phyloP scores from a whole-genome alignment of 179 eudicot genomes.

The Silene coronaria region DNA sequence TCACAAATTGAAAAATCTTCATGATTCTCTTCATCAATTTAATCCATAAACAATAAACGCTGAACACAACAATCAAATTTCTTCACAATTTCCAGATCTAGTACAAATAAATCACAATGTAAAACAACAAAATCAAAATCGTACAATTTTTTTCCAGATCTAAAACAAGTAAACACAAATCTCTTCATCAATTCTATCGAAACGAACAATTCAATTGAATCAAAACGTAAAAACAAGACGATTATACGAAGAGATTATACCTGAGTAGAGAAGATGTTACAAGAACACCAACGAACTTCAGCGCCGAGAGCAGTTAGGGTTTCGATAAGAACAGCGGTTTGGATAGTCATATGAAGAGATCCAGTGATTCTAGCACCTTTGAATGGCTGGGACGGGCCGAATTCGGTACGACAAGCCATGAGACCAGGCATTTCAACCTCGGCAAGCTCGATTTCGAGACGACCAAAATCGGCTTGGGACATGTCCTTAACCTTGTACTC shows the following conservation, averaged over 20 bases:
- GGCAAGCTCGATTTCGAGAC: slow-evolving; percentile 72
- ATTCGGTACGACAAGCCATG: slow-evolving; percentile 62
- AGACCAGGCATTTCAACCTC: slow-evolving; percentile 83
- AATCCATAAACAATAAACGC: not conserved
- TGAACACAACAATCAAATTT: not conserved
- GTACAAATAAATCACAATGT: not conserved
- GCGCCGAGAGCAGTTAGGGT: slow-evolving; percentile 67
- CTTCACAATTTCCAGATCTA: not conserved
- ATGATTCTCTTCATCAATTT: not conserved
- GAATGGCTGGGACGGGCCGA: slow-evolving; percentile 63
- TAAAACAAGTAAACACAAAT: not conserved
- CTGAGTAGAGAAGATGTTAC: slow-evolving; percentile 81
- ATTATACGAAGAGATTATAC: slow-evolving; percentile 5
- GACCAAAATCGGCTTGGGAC: slow-evolving; percentile 67
- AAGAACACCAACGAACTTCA: slow-evolving; percentile 73
- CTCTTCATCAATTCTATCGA: not conserved
- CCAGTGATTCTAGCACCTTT: slow-evolving; percentile 72
- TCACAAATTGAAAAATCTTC: too few relatives aligned
- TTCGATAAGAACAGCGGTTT: slow-evolving; percentile 66
- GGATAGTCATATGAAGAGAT: slow-evolving; percentile 69
- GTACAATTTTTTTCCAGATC: not conserved
- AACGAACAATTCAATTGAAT: too few relatives aligned
- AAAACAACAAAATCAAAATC: too few relatives aligned
- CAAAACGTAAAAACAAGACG: not conserved
- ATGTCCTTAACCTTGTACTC: slow-evolving; percentile 52